Evolutionary conservation across 225 moss, liverwort and hornwort species (phyloP).

Genomic region (Thuidium tamariscinum): DNA sequence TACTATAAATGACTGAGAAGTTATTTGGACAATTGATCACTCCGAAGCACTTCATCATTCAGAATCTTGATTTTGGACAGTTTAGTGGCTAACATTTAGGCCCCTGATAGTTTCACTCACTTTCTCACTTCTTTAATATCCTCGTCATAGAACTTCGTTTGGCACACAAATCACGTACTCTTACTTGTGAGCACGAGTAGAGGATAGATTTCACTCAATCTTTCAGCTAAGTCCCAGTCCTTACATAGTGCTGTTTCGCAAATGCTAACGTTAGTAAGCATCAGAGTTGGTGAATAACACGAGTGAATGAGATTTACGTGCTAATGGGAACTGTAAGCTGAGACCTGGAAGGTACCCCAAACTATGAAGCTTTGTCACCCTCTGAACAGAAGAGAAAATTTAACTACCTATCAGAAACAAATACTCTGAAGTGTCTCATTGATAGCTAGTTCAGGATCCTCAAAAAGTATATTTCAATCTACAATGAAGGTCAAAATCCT

Average conservation of each 20-base stretch:
- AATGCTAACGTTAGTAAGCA: not conserved
- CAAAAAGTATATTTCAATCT: not conserved
- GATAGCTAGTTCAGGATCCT: not conserved
- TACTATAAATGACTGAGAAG: not conserved
- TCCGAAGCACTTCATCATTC: not conserved
- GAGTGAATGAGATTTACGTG: not conserved
- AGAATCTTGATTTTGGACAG: not conserved
- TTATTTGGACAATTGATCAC: no score
- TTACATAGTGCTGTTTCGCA: not conserved
- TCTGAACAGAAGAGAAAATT: not conserved
- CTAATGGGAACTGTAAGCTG: not conserved
- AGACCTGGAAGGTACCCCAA: not conserved
- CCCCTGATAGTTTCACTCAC: not conserved
- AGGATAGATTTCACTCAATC: not conserved
- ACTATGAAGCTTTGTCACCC: not conserved
- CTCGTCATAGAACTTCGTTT: not conserved
- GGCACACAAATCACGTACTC: not conserved
- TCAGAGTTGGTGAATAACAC: not conserved
- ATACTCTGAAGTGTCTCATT: not conserved
- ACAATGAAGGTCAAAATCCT: not conserved
- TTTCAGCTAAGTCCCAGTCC: not conserved
- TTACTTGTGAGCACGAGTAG: not conserved
- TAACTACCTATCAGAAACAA: not conserved
- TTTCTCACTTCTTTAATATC: not conserved
- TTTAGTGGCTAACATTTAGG: no score